Evolutionary conservation across 1,139 yeast genomes (phyloP).

Genomic region (Candida glucosophila): DNA sequence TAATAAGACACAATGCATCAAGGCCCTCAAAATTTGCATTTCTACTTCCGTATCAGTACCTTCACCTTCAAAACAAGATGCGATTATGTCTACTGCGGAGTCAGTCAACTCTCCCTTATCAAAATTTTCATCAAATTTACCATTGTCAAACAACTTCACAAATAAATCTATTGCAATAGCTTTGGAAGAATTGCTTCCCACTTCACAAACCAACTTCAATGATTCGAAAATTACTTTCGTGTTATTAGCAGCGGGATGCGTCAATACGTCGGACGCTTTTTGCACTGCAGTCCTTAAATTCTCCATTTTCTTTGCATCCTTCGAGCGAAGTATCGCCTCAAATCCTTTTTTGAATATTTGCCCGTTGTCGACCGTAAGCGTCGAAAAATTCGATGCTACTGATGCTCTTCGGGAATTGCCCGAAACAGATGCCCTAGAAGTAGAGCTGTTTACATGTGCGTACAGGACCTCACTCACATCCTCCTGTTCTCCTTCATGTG

Average conservation of each 20-base stretch:
- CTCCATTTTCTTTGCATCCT: conserved; percentile 36
- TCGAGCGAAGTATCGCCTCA: conserved; percentile 24
- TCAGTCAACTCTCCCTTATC: conserved; percentile 59
- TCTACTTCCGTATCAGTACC: conserved; percentile 86
- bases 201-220: conserved; percentile 32
- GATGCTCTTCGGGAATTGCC: conserved; percentile 14
- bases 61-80: conserved; percentile 85
- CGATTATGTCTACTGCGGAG: conserved; percentile 76
- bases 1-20: conserved; percentile 77
- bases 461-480: too few relatives aligned
- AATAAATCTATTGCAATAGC: conserved; percentile 36
- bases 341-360: conserved; percentile 33
- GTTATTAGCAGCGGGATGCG: conserved; percentile 18
- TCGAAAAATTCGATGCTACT: conserved; percentile 13
- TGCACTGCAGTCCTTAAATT: conserved; percentile 22
- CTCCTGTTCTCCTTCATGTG: too few relatives aligned
- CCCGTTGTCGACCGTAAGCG: conserved; percentile 26
- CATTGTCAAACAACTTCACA: conserved; percentile 38
- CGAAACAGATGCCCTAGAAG: conserved; percentile 2
- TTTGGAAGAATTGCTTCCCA: conserved; percentile 23
- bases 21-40: conserved; percentile 84
- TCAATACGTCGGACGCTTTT: conserved; percentile 29
- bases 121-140: conserved; percentile 27
- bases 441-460: too few relatives aligned
- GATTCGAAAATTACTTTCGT: conserved; percentile 32